Conservation (phyloP, 768 basidiomycete genomes). For the Psilocybe cyanescens region DNA sequence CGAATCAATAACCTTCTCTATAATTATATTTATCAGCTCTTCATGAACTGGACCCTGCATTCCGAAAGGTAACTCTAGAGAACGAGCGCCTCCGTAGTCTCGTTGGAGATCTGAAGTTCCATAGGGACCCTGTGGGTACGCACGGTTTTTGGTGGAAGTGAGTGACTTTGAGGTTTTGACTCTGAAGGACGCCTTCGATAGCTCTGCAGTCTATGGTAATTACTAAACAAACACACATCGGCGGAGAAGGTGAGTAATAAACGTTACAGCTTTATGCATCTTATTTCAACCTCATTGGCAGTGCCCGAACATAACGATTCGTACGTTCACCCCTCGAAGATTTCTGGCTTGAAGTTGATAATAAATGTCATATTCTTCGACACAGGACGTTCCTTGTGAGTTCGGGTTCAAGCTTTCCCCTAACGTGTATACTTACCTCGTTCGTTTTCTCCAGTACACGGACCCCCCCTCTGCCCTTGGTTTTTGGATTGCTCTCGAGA, state of each 20-base stretch:
- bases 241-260: conserved; percentile 74
- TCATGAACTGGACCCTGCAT: conserved; percentile 84
- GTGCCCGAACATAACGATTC: conserved; percentile 96
- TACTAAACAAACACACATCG: conserved; percentile 91
- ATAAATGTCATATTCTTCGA: background rate
- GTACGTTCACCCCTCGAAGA: conserved; percentile 45
- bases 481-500: conserved; percentile 95
- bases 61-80: conserved; percentile 79
- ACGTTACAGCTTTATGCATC: background rate
- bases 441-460: conserved; percentile 66
- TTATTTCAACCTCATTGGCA: conserved; percentile 26
- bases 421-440: conserved; percentile 1
- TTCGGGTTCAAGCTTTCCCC: conserved; percentile 32
- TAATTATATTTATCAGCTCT: conserved; percentile 52
- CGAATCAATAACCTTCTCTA: background rate
- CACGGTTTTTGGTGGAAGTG: background rate
- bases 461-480: conserved; percentile 91
- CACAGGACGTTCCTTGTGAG: conserved; percentile 75
- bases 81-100: conserved; percentile 72
- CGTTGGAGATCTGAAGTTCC: conserved; percentile 80
- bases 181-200: conserved; percentile 26
- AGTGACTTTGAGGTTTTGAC: background rate
- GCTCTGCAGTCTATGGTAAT: conserved; percentile 96
- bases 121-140: conserved; percentile 83
- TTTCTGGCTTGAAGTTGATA: background rate